phyloP scores from a whole-genome alignment of 2,329 filamentous ascomycete genomes.

The Fusarium sp. region DNA sequence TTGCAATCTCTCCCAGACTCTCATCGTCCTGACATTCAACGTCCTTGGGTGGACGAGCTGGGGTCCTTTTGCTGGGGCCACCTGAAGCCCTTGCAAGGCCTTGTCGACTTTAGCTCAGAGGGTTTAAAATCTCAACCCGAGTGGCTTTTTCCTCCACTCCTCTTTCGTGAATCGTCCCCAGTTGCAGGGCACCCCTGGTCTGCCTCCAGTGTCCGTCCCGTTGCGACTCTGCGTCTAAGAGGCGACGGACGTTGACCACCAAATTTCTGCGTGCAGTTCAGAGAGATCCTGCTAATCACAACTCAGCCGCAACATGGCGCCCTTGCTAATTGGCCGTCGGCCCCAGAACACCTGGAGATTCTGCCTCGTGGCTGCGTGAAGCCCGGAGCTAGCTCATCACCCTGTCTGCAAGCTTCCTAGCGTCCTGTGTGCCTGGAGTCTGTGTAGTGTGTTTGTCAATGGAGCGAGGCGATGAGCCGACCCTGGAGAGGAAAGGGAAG shows the following conservation, averaged over 20 bases:
- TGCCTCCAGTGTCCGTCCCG: not conserved
- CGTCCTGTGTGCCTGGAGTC: conserved; percentile 10
- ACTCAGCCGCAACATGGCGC: conserved; percentile 37
- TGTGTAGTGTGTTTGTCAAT: conserved; percentile 14
- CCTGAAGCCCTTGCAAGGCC: conserved; percentile 23
- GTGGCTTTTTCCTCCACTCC: conserved; percentile 22
- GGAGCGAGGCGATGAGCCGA: conserved; percentile 24
- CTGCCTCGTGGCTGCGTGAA: conserved; percentile 35
- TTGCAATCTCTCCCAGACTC: not conserved
- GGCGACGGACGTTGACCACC: conserved; percentile 9
- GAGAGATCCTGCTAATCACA: conserved; percentile 17
- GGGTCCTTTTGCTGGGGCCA: conserved; percentile 12
- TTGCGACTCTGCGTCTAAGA: conserved; percentile 16
- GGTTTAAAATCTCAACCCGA: not conserved
- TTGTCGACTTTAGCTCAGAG: conserved; percentile 9
- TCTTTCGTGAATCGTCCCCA: conserved; percentile 4
- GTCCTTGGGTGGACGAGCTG: not conserved
- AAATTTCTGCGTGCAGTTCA: conserved; percentile 14
- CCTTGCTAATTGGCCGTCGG: conserved; percentile 23
- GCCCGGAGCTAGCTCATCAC: conserved; percentile 11
- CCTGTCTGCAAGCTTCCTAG: conserved; percentile 34
- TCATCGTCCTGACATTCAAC: conserved; percentile 1
- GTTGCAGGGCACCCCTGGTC: conserved; percentile 11
- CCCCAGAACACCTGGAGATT: conserved; percentile 5
- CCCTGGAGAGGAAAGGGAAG: conserved; percentile 6